Base-by-base conservation (phyloP, 805 yeast genomes). In the Metschnikowia koreensis region DNA sequence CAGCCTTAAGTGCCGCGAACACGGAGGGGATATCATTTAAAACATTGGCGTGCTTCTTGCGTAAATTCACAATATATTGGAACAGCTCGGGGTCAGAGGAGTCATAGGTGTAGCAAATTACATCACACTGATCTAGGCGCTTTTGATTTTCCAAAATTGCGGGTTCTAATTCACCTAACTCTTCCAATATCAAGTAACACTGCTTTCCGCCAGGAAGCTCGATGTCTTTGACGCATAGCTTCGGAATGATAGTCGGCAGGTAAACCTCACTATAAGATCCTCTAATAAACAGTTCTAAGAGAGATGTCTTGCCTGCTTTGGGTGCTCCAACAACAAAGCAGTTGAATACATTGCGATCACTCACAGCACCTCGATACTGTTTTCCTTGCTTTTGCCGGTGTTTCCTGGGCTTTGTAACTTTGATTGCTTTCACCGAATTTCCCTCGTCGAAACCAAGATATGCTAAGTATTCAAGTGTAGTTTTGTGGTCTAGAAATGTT, bases 71-170 rank as follows among this genome's bases (percentile, higher is more conserved):
- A 47, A 92, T 70, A 64, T 88, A 83, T 48, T 91, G 88, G 66
- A 94, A 94, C 41, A 96, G 89, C 50, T 93, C 96, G 0, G 99
- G 97, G 64, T 94, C 97, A 0, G 97, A 86, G 0, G 97, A 90
- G 65, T 94, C 99, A 67, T 94, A 94, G 0, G 91, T 79, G 62
- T 88, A 79, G 67, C 98, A 94, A 1, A 94, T 65, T 2, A 91
- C 96, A 66, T 94, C 99, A 69, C 98, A 94, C 47, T 86, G 87
- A 49, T 87, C 89, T 9, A 93, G 66, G 47, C 90, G 77, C 13
- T 72, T 65, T 37, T 76, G 77, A 64, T 92, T 89, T 45, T 83
- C 93, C 26, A 93, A 66, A 4, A 91, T 82, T 0, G 94, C 96
- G 0, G 88, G 83, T 64, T 89, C 97, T 31, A 87, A 71, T 56